A percentile compares a stretch with the other conserved stretches of the same genome.
phyloP scores from a whole-genome alignment of 495 filamentous ascomycete genomes.

The Amorphotheca resinae region DNA sequence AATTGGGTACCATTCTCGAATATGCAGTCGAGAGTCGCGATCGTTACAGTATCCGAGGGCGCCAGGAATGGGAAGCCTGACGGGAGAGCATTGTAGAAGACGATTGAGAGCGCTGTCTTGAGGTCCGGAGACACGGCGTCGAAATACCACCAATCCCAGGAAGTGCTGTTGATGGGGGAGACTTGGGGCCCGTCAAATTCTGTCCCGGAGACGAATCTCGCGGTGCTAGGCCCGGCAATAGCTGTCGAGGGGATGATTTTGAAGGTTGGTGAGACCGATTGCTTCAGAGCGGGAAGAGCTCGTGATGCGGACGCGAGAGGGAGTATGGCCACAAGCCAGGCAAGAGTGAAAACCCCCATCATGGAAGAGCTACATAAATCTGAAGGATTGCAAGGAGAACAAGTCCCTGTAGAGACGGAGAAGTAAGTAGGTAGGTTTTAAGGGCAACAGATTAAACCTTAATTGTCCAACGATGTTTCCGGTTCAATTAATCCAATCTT shows the following conservation, averaged over 20 bases:
- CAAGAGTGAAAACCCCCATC: too few relatives aligned
- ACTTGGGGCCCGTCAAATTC: slow-evolving; percentile 25
- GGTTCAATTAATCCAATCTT: too few relatives aligned
- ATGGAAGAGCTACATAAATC: too few relatives aligned
- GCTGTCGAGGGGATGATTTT: not conserved
- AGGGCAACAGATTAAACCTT: too few relatives aligned
- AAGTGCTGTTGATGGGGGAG: slow-evolving; percentile 20
- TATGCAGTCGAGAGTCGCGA: not conserved
- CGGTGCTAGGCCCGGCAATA: not conserved
- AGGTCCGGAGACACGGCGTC: slow-evolving; percentile 22
- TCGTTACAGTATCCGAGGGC: not conserved
- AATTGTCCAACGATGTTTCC: too few relatives aligned
- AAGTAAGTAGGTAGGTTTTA: too few relatives aligned
- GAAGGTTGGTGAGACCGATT: too few relatives aligned
- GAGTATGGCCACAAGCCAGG: too few relatives aligned
- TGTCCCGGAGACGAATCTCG: not conserved
- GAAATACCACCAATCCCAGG: slow-evolving; percentile 34
- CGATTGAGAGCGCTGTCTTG: slow-evolving; percentile 14
- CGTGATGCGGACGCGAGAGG: too few relatives aligned
- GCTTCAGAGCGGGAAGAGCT: too few relatives aligned
- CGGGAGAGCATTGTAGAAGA: slow-evolving; percentile 22
- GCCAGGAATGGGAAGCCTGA: slow-evolving; percentile 18
- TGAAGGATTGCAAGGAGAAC: too few relatives aligned
- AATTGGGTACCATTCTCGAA: slow-evolving; percentile 2
- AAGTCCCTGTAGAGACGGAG: too few relatives aligned